Evolutionary conservation across 257 asterid genomes (phyloP).

Genomic region (Vinca minor): DNA sequence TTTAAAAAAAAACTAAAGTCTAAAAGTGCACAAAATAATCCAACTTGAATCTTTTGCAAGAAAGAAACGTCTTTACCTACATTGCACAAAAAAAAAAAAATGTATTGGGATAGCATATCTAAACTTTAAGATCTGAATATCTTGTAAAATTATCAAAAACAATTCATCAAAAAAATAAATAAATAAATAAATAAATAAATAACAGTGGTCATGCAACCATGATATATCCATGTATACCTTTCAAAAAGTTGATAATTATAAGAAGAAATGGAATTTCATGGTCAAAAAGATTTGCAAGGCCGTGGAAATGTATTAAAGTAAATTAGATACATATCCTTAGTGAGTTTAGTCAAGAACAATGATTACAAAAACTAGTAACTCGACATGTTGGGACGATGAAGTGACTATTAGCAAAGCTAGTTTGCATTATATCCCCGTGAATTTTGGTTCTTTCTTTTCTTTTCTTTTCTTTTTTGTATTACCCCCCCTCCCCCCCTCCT

Average conservation of each 20-base stretch:
- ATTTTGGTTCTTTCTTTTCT: not conserved
- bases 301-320: constrained; percentile 16
- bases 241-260: not conserved
- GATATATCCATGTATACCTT: not conserved
- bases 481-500: too few species aligned
- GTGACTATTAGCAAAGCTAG: too few species aligned
- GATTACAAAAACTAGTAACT: constrained; percentile 15
- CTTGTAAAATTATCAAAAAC: not conserved
- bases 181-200: not conserved
- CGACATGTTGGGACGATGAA: constrained; percentile 15
- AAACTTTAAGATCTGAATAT: too few species aligned
- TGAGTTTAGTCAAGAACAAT: constrained; percentile 21
- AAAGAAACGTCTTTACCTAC: not conserved
- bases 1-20: too few species aligned
- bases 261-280: not conserved
- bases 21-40: not conserved
- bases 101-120: not conserved
- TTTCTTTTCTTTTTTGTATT: too few species aligned
- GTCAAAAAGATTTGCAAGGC: constrained; percentile 20
- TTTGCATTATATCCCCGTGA: not conserved
- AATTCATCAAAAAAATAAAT: not conserved
- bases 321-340: not conserved
- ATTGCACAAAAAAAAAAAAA: not conserved
- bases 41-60: not conserved
- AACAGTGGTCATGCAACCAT: not conserved